Conservation (phyloP, 352 stramenopile species). For the Hyaloperonospora arabidopsidis region DNA sequence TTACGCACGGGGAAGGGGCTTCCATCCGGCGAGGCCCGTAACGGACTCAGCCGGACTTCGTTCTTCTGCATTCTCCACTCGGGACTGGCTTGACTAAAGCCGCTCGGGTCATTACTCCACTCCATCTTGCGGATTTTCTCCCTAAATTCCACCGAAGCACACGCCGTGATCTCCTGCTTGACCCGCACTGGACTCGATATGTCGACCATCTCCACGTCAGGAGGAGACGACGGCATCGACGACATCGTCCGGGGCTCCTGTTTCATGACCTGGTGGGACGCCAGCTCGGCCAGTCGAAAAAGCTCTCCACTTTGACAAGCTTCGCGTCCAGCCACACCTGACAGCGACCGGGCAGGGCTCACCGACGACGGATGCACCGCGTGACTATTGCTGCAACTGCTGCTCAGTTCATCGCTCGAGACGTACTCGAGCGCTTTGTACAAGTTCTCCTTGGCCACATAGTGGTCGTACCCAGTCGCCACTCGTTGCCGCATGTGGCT, state of each 20-base stretch:
- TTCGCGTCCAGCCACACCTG: conserved; percentile 20
- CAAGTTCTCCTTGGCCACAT: conserved; percentile 47
- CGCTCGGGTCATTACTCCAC: conserved; percentile 16
- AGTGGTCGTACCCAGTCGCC: conserved; percentile 34
- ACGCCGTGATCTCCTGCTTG: conserved; percentile 24
- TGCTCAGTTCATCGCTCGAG: conserved; percentile 39
- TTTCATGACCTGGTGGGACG: conserved; percentile 72
- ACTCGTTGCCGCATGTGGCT: conserved; percentile 29
- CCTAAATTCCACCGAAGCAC: conserved; percentile 21
- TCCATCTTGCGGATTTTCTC: conserved; percentile 38
- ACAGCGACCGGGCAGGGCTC: conserved; percentile 34
- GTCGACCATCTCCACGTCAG: conserved; percentile 37
- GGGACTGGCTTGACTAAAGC: conserved; percentile 21
- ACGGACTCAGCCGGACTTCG: conserved; percentile 55
- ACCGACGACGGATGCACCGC: conserved; percentile 6
- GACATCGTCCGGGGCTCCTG: conserved; percentile 30
- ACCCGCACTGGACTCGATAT: conserved; percentile 33
- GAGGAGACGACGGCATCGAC: conserved; percentile 15
- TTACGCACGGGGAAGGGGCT: conserved; percentile 22
- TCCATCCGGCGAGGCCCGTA: conserved; percentile 33
- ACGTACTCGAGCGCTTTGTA: conserved; percentile 63
- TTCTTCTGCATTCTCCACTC: conserved; percentile 57
- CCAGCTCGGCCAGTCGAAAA: conserved; percentile 66
- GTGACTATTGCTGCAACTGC: conserved; percentile 14
- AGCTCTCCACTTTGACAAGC: conserved; percentile 40